phyloP scores from a whole-genome alignment of 75 land plant species.

The Gnetum montanum region DNA sequence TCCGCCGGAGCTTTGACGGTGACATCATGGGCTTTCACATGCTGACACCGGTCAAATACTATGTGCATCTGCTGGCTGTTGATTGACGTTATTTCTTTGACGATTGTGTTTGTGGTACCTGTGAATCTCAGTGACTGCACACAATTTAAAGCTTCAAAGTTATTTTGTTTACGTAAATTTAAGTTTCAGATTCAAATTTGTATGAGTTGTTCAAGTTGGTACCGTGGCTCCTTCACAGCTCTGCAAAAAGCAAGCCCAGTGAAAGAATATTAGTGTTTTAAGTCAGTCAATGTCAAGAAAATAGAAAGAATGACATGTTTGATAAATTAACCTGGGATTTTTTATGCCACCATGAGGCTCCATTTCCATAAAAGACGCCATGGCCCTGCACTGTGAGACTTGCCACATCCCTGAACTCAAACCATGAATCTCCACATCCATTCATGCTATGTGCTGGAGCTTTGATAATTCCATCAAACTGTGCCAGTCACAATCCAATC shows the following conservation, averaged over 20 bases:
- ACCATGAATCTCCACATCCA: slow-evolving; percentile 38
- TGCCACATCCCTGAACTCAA: slow-evolving; percentile 37
- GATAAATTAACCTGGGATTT: slow-evolving; percentile 7
- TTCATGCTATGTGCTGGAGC: slow-evolving; percentile 5
- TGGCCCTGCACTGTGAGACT: slow-evolving; percentile 32
- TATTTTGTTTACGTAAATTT: not conserved
- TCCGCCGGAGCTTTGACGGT: slow-evolving; percentile 36
- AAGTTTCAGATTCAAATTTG: not conserved
- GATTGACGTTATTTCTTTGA: slow-evolving; percentile 38
- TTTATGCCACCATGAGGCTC: slow-evolving; percentile 50
- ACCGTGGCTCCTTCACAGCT: not conserved
- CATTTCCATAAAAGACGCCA: slow-evolving; percentile 58
- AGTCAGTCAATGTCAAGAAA: slow-evolving; percentile 10
- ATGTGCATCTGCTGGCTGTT: slow-evolving; percentile 61
- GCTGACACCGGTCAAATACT: slow-evolving; percentile 25
- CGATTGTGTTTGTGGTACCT: slow-evolving; percentile 10
- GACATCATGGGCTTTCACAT: slow-evolving; percentile 23
- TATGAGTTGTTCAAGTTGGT: not conserved
- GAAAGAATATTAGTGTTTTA: not conserved
- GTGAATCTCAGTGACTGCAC: slow-evolving; percentile 42
- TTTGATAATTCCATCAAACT: not conserved
- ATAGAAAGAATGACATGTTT: not conserved
- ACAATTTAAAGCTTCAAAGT: not conserved
- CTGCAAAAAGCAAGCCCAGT: not conserved
- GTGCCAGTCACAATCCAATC: slow-evolving; percentile 28